Conservation (phyloP, 306 rosid genomes). For the Trifolium subterraneum region DNA sequence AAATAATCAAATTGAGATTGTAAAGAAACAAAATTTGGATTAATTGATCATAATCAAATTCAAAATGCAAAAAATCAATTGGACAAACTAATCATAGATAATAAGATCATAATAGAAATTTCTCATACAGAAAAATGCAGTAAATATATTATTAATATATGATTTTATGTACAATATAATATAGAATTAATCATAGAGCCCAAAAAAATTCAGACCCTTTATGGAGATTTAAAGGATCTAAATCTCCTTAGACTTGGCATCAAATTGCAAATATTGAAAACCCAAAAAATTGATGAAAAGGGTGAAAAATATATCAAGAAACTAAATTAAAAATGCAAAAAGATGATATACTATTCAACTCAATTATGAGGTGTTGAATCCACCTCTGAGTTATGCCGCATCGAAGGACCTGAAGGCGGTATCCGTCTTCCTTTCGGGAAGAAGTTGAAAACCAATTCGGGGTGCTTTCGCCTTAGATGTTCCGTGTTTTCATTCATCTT, state of each 20-base stretch:
- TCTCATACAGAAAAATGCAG: slow-evolving; percentile 29
- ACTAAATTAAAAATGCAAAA: slow-evolving; percentile 20
- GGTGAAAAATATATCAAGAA: slow-evolving; percentile 4
- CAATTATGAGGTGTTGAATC: slow-evolving; percentile 65
- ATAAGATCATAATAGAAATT: not conserved
- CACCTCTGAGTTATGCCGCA: slow-evolving; percentile 70
- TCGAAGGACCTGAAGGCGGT: slow-evolving; percentile 93
- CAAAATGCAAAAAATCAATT: slow-evolving; percentile 6
- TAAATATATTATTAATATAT: slow-evolving; percentile 33
- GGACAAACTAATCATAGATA: slow-evolving; percentile 20
- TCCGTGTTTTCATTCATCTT: slow-evolving; percentile 34
- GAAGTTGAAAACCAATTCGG: slow-evolving; percentile 60
- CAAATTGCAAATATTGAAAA: slow-evolving; percentile 43
- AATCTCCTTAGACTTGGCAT: slow-evolving; percentile 38
- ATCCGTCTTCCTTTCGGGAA: slow-evolving; percentile 72
- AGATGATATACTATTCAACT: slow-evolving; percentile 16
- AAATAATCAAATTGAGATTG: slow-evolving; percentile 20
- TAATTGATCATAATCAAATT: slow-evolving; percentile 34
- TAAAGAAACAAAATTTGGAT: slow-evolving; percentile 32
- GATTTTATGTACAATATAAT: slow-evolving; percentile 39
- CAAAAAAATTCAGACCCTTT: slow-evolving; percentile 37
- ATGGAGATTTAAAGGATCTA: slow-evolving; percentile 18
- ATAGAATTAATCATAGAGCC: slow-evolving; percentile 37
- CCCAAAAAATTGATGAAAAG: slow-evolving; percentile 16
- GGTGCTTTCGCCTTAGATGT: slow-evolving; percentile 36